A percentile compares a stretch with the other conserved stretches of the same genome.
Conservation (phyloP, 805 yeast species). For the Saccharomycopsis guyanensis region DNA sequence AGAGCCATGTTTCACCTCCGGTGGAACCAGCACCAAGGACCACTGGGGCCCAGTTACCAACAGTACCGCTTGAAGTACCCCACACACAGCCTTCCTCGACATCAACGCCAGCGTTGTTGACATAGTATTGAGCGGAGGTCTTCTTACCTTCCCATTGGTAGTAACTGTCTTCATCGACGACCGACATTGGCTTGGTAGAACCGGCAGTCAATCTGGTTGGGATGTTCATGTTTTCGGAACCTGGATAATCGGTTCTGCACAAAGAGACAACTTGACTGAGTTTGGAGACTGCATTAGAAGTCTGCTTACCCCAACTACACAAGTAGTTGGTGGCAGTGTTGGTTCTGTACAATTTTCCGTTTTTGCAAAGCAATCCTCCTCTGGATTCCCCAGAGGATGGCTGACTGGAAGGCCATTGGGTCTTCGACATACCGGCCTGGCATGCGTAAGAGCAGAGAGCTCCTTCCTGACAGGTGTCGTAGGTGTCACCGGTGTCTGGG, state of each 20-base stretch:
- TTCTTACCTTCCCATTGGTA: slow-evolving; percentile 72
- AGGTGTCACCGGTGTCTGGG: slow-evolving; percentile 52
- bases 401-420: slow-evolving; percentile 68
- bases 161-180: slow-evolving; percentile 70
- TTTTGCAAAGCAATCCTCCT: slow-evolving; percentile 60
- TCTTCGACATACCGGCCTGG: slow-evolving; percentile 74
- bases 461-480: slow-evolving; percentile 55
- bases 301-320: slow-evolving; percentile 65
- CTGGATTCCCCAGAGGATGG: slow-evolving; percentile 62
- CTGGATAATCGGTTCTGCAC: slow-evolving; percentile 99
- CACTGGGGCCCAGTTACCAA: slow-evolving; percentile 98
- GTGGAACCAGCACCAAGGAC: slow-evolving; percentile 88
- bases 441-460: slow-evolving; percentile 72
- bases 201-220: slow-evolving; percentile 82
- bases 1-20: slow-evolving; percentile 67
- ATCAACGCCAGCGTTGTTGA: slow-evolving; percentile 91
- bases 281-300: slow-evolving; percentile 63
- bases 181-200: slow-evolving; percentile 54
- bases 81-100: slow-evolving; percentile 89
- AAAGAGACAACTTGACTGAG: slow-evolving; percentile 65
- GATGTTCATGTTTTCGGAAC: slow-evolving; percentile 95
- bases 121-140: slow-evolving; percentile 95
- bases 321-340: slow-evolving; percentile 43
- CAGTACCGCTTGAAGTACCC: slow-evolving; percentile 77
- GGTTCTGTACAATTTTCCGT: slow-evolving; percentile 58